Base-by-base conservation (phyloP, 306 rosid genomes). In the Trichosanthes truncata region DNA sequence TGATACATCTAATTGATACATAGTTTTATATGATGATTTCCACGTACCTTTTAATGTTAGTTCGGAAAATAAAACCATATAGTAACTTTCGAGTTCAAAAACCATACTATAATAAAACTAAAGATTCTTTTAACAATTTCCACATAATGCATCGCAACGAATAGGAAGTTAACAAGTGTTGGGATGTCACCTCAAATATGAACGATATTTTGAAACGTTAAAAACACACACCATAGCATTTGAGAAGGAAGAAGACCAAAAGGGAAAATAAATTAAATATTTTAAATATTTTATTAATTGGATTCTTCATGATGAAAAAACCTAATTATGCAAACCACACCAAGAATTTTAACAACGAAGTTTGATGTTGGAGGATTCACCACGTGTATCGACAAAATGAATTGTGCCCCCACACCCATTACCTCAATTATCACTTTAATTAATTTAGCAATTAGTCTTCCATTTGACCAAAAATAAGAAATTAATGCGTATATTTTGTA, bases 271-370 rank as follows among this genome's bases (percentile, higher is more conserved):
- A 33, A 20, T 60, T n/a, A 69, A 26, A 21, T 79, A 78, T 60
- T 82, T 31, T 8, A 56, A 48, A 69, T 59, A 4, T 78, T 5
- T 74, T 53, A 79, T 29, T 51, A 29, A 29, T 29, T 29, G 63
- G 60, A 13, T 83, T 73, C 23, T 79, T 74, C 17, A 57, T 53
- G 73, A 75, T 79, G 63, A 29, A 63, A 79, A 79, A 26, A 66
- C 25, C 5, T 5, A 65, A 65, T n/a, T n/a, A n/a, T 33, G 72
- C 21, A 15, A 65, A 31, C 7, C 73, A 35, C 73, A 35, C 73
- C 13, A 66, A 18, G 15, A 18, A 33, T 33, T 65, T 65, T 8
- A 66, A 4, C 4, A 5, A 4, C 38, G 26, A 26, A 61, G 4
- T 66, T 66, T 8, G 23, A 66, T 66, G 48, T 66, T 66, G 15